Evolutionary conservation across 2,329 filamentous ascomycete genomes (phyloP), one percentile per base, ranked within the genome.

Genomic region (Colletotrichum sp.): DNA sequence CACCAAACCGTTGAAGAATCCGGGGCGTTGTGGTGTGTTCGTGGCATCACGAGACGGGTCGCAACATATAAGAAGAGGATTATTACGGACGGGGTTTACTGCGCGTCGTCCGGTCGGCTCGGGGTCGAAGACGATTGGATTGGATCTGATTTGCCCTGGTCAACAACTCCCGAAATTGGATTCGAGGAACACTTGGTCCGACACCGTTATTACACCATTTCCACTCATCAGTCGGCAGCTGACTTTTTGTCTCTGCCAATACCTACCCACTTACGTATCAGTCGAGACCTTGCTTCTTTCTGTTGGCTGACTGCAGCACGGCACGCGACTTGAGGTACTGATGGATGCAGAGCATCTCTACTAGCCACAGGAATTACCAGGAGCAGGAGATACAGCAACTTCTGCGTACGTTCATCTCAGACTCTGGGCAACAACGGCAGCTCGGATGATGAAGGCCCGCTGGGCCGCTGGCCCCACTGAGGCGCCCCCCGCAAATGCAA

Each of bases 391-490:
- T 21, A 52, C 43, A 52, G 6, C 43, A 52, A 43, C 39, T 43
- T 1, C 36, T 15, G 48, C 24, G 59, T 32, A 26, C 57, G 18
- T 48, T 52, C 26, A 39, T 28, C 71, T n/a, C 30, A 74, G n/a
- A 48, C 52, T 72, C 68, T 57, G 69, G 68, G 39, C 68, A 64
- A 64, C 59, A 36, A 52, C 73, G 73, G 63, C 73, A 72, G 73
- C 74, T 69, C 76, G 76, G 74, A 78, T 77, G 77, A 75, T 77
- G 68, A 71, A 77, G 72, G 77, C 77, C 75, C 77, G 75, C 68
- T 78, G 72, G 77, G 75, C 75, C 72, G 72, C 72, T 75, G 77
- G 77, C 68, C 77, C 77, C 68, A 78, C 71, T 13, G 74, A 74
- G 69, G 71, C 76, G 65, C 76, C 60, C 74, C 74, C 74, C 70